Percentiles rank a stretch among this genome's conserved stretches.
phyloP scores from a whole-genome alignment of 129 eudicot genomes.

The Saposhnikovia divaricata region DNA sequence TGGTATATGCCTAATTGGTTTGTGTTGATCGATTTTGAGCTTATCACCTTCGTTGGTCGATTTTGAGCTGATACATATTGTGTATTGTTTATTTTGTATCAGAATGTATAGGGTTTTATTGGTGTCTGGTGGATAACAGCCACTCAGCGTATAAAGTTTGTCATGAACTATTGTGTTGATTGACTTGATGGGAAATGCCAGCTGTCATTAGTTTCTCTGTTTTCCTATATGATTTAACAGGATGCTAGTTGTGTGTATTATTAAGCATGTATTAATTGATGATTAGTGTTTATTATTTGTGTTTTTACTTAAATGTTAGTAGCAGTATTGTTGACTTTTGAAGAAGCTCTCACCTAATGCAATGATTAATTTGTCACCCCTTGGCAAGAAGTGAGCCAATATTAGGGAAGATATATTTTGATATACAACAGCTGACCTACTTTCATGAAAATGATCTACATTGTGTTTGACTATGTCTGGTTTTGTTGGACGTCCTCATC shows the following conservation, averaged over 20 bases:
- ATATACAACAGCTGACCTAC: background rate
- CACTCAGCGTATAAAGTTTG: background rate
- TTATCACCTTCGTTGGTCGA: background rate
- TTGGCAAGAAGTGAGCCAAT: background rate
- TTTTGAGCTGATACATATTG: background rate
- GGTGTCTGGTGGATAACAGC: background rate
- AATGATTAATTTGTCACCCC: background rate
- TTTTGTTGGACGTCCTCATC: slow-evolving; percentile 7
- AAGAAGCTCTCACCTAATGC: slow-evolving; percentile 5
- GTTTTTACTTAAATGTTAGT: background rate
- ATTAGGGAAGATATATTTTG: background rate
- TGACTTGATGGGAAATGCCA: background rate
- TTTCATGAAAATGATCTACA: slow-evolving; percentile 1
- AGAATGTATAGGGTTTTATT: background rate
- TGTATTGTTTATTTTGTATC: background rate
- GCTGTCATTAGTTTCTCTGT: background rate
- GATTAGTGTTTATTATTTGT: background rate
- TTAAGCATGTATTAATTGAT: background rate
- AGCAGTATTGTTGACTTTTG: slow-evolving; percentile 1
- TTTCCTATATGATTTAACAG: background rate
- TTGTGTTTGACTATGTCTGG: background rate
- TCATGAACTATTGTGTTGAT: background rate
- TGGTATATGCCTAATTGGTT: background rate
- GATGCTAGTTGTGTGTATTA: background rate
- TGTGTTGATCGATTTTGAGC: slow-evolving; percentile 7